Base-by-base conservation (phyloP, 2,329 filamentous ascomycete genomes). In the Sporothrix pseudoabietina region DNA sequence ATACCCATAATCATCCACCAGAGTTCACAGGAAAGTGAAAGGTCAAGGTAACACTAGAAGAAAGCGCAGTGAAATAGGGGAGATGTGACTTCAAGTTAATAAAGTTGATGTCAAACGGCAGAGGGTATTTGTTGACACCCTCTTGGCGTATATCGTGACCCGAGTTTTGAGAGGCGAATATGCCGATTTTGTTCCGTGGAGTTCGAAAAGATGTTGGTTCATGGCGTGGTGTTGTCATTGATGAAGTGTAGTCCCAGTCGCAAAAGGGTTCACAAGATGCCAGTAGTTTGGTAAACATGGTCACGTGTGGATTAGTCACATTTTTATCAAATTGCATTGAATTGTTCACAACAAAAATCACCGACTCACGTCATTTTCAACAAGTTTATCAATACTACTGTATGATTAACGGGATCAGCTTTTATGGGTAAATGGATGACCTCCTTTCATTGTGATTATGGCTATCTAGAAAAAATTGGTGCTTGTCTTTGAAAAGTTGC, bases 291-390 rank as follows among this genome's bases (percentile, higher is more conserved):
- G 16, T 16, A 39, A 22, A 12, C 0, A 14, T 1, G 35, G 39
- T 65, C 59, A 65, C 59, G 59, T 65, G 59, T 6, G 2, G 35
- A 26, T 65, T 65, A 65, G 59, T 65, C 59, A 65, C 59, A 32
- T 16, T 19, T 63, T n/a, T 2, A 19, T 41, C 35, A 63, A 12
- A 6, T 39, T 26, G n/a, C 57, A 2, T 14, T 30, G 19, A 12
- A 12, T 26, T 59, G 44, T 49, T 16, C 14, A 49, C 44, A 49
- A 49, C 16, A 59, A 61, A 61, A 32, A 2, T 10, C 57, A 41
- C 9, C 12, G 12, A 4, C 39, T 41, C 9, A 57, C 26, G 12
- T 32, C 26, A 32, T 2, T 5, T 32, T 57, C 30, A 7, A 32
- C 3, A 49, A 49, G 3, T 19, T 19, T 32, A 32, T 8, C 32